Evolutionary conservation across 495 filamentous ascomycete genomes (phyloP), one percentile per base, ranked within the genome.

Genomic region (Jackrogersella multiformis): DNA sequence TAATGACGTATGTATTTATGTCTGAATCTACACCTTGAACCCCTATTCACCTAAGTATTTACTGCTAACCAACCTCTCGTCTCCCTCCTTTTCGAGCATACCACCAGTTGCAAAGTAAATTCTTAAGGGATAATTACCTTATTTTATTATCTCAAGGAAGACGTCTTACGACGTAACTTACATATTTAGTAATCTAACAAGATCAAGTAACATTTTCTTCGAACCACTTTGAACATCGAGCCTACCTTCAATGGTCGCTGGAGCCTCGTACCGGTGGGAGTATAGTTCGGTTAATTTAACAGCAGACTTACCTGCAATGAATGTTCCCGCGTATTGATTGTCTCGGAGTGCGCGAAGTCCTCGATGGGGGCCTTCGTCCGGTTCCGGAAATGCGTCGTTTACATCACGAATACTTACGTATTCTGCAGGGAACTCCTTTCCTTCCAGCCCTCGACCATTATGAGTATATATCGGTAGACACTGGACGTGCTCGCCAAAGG

Each of bases 381-480:
- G 21, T 1, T 23, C 30, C 0, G 68, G 57, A 1, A 30, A 0
- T 3, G 0, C 30, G 30, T 71, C 70, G 8, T 34, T 2, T 0
- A 56, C 12, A 26, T 75, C 70, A 2, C 73, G 60, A 20, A 75
- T 71, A 28, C 69, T 68, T 1, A 71, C 68, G 16, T 44, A 71
- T 36, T 73, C 70, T 0, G 36, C 4, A 0, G 28, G 10, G 13
- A 45, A 57, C 6, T 59, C 44, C 52, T 71, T 71, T 2, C 56
- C 55, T 20, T 71, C 61, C 0, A 75, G 46, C 4, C 73, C 73
- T 0, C 18, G 35, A 18, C 68, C 64, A 36, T 71, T 66, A 39
- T 75, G 62, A 0, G 64, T 68, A 26, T 75, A 75, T 5, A 75
- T 69, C 0, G 70, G 73, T 2, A 69, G 4, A 26, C 68, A 73